These are phyloP conservation scores for Solanum sejunctum DNA, from an alignment of 257 asterid genomes.

Conservation along the genomic window DNA sequence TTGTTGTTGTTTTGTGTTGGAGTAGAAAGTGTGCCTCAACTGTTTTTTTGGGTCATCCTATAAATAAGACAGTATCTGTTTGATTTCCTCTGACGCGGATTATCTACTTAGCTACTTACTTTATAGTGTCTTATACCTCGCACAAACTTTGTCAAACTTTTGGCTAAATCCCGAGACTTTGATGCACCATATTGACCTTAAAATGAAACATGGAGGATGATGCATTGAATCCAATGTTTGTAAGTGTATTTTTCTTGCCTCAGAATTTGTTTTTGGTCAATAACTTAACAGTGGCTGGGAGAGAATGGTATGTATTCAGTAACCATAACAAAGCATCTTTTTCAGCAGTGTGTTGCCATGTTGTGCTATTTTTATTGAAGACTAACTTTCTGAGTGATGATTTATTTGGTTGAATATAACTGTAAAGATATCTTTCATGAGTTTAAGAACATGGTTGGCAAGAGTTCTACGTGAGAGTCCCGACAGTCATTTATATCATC, in stretches of 20 bases:
- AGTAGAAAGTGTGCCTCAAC: neutral
- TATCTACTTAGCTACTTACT: neutral
- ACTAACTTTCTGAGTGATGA: neutral
- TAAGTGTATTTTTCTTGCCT: neutral
- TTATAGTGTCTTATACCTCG: neutral
- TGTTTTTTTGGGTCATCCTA: neutral
- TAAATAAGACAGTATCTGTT: neutral
- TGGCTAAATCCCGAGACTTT: neutral
- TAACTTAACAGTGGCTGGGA: neutral
- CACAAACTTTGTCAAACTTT: neutral
- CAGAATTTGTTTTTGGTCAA: neutral
- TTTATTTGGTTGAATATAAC: neutral
- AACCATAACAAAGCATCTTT: neutral
- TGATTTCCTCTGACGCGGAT: neutral
- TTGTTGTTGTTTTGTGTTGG: neutral
- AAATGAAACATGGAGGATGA: neutral
- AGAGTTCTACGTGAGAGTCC: neutral
- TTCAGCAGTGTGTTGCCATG: neutral
- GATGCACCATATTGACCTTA: neutral
- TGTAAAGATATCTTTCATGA: neutral
- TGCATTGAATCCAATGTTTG: neutral
- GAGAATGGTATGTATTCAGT: neutral
- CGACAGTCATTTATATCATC: neutral
- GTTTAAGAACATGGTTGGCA: neutral
- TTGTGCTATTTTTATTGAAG: neutral